These are phyloP conservation scores for Elsinoe fawcettii DNA, from an alignment of 2,329 filamentous ascomycete genomes.

Conservation along the genomic window DNA sequence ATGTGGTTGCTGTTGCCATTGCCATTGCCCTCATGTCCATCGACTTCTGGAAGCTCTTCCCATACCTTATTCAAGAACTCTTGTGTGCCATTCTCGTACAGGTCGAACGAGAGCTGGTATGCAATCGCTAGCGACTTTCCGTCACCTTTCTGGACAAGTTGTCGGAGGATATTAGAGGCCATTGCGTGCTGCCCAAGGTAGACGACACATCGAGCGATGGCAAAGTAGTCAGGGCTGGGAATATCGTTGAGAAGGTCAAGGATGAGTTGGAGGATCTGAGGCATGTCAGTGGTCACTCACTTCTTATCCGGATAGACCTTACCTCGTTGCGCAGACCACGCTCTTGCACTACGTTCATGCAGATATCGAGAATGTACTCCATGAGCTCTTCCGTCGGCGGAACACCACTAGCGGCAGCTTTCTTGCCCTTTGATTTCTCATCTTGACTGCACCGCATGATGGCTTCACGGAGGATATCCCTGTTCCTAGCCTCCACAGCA, in stretches of 20 bases:
- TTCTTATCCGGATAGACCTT: conserved; percentile 20
- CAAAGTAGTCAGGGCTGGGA: conserved; percentile 89
- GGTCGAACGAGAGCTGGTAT: conserved; percentile 95
- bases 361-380: conserved; percentile 92
- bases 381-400: conserved; percentile 81
- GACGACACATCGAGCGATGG: conserved; percentile 94
- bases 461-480: conserved; percentile 76
- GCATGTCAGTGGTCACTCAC: neutral
- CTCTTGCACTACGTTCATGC: conserved; percentile 97
- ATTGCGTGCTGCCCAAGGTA: conserved; percentile 89
- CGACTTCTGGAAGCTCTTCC: conserved; percentile 59
- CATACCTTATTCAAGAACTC: conserved; percentile 91
- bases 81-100: conserved; percentile 97
- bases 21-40: conserved; percentile 40
- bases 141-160: conserved; percentile 73
- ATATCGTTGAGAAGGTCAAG: conserved; percentile 93
- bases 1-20: conserved; percentile 19
- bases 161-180: conserved; percentile 75
- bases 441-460: conserved; percentile 86
- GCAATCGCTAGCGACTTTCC: conserved; percentile 72
- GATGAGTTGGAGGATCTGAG: conserved; percentile 78
- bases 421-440: conserved; percentile 60
- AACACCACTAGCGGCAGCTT: conserved; percentile 43
- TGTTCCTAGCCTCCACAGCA: conserved; percentile 85
- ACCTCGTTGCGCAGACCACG: conserved; percentile 69